Conservation (phyloP, 2,329 filamentous ascomycete genomes). For the Huntiella omanensis region DNA sequence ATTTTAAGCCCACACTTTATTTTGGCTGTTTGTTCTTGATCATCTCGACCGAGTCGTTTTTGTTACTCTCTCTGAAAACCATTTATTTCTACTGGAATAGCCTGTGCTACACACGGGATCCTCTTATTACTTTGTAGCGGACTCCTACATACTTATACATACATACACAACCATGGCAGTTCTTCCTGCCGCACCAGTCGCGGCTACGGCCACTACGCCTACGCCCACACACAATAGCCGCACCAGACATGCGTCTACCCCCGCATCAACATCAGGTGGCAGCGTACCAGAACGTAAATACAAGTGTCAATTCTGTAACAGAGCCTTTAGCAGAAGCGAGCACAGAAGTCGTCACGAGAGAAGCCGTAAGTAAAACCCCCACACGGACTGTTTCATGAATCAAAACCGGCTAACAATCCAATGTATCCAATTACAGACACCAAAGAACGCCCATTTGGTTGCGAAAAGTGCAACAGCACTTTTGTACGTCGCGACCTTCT, state of each 20-base stretch:
- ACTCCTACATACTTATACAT: conserved; percentile 33
- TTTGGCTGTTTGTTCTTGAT: not conserved
- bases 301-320: conserved; percentile 97
- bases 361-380: conserved; percentile 58
- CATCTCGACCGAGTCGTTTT: not conserved
- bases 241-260: conserved; percentile 4
- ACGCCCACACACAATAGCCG: conserved; percentile 43
- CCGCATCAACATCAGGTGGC: no score
- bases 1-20: not conserved
- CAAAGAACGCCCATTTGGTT: conserved; percentile 97
- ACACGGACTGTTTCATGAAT: no score
- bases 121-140: not conserved
- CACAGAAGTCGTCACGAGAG: conserved; percentile 93
- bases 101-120: no score
- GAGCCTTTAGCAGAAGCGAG: conserved; percentile 93
- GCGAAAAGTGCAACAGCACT: conserved; percentile 92
- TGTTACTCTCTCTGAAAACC: no score
- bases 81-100: no score
- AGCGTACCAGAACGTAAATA: conserved; percentile 80
- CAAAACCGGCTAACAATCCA: not conserved
- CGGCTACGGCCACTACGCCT: conserved; percentile 49
- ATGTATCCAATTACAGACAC: conserved; percentile 46
- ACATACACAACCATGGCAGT: conserved; percentile 51
- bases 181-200: conserved; percentile 32
- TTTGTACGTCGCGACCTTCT: conserved; percentile 95